Evolutionary conservation across 164 flowering plant species (phyloP), one percentile per base, ranked within the genome.

Genomic region (Litsea cubeba): DNA sequence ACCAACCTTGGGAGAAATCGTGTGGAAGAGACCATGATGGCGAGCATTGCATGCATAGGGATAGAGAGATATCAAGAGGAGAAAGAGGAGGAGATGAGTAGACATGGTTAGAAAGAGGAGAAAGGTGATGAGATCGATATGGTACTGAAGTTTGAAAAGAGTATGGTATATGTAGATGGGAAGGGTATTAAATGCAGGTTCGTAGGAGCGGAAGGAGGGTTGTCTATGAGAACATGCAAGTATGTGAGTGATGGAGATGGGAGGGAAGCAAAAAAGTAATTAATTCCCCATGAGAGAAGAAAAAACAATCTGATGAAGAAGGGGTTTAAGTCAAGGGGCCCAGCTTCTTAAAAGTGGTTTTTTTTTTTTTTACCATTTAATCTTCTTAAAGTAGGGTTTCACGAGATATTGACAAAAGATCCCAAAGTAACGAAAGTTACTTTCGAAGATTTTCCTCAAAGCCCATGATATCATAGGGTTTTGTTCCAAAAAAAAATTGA

Each of bases 121-220:
- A 60, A 18, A 17, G 46, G 50, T n/a, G 58, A 23, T 24, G 5
- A 2, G 22, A 69, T 62, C 50, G 2, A 22, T 46, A 50, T 14
- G 5, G 40, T 46, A 51, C 5, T 28, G 69, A 32, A 8, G 72
- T 62, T 70, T 25, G 70, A 49, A 46, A 24, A 28, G 46, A 62
- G 50, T 58, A 54, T n/a, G 64, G 86, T 81, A 82, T 86, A 74
- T 86, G 86, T 84, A 83, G 63, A 71, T 24, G 68, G 54, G 68
- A 75, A 80, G 63, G 35, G 85, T 87, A 86, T 83, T 86, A 72
- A 89, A 84, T 85, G 89, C 83, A 83, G 80, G 85, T 79, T 77
- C 76, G 2, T 40, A 23, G 66, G 73, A 66, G 62, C 51, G 78
- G 28, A 71, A 72, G 35, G 82, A 74, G 72, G 72, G 82, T 79